These are phyloP conservation scores for Coelastrella sp. DNA, from an alignment of 139 green algal genomes.

Conservation along the genomic window DNA sequence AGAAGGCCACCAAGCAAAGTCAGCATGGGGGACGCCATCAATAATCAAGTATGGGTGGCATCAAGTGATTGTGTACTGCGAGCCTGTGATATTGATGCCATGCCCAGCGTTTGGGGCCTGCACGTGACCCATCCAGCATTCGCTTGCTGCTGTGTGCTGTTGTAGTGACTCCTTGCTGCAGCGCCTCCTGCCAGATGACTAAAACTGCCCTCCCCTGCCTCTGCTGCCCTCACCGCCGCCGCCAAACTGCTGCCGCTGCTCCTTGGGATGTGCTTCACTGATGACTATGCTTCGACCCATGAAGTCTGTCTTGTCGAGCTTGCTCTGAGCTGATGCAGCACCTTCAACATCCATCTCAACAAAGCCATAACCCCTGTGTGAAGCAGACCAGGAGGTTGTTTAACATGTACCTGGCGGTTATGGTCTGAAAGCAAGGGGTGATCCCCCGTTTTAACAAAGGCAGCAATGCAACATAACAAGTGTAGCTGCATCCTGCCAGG, in stretches of 20 bases:
- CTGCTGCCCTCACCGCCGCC: background rate
- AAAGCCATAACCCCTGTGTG: slow-evolving; percentile 33
- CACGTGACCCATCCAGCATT: no score
- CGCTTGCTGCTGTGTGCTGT: no score
- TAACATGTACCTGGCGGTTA: background rate
- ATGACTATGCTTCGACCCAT: slow-evolving; percentile 36
- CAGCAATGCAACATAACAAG: no score
- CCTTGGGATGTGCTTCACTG: slow-evolving; percentile 16
- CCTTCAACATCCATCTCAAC: slow-evolving; percentile 38
- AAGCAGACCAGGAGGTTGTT: background rate
- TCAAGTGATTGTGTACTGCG: no score
- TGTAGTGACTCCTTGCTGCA: no score
- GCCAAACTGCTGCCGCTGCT: background rate
- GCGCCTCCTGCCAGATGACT: no score
- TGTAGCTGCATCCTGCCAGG: no score
- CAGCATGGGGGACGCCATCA: no score
- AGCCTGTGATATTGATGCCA: no score
- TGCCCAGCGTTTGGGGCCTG: no score
- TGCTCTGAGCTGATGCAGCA: background rate
- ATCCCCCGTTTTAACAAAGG: background rate
- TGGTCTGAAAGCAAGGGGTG: background rate
- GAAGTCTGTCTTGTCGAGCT: slow-evolving; percentile 11
- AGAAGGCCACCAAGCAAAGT: no score
- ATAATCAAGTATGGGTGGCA: no score
- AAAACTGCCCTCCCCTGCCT: background rate